Conservation (phyloP, 306 rosid species). For the Cajanus cajan region DNA sequence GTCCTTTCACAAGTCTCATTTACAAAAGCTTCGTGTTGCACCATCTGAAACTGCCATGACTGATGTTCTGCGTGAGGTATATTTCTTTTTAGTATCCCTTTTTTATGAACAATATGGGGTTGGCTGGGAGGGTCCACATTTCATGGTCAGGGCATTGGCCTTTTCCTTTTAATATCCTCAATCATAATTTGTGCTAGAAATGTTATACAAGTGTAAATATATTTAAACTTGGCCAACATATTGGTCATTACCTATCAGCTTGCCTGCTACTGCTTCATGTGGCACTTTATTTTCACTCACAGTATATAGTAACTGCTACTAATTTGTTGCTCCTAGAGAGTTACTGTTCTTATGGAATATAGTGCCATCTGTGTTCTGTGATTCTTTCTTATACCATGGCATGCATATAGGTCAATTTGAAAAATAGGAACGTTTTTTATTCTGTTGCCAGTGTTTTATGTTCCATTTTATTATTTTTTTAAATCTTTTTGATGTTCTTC, state of each 20-base stretch:
- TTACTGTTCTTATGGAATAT: slow-evolving; percentile 6
- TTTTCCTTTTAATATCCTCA: neutral
- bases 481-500: slow-evolving; percentile 1
- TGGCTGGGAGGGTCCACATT: neutral
- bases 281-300: neutral
- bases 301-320: neutral
- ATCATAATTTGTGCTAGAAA: neutral
- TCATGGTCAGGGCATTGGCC: neutral
- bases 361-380: neutral
- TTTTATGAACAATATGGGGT: neutral
- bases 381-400: neutral
- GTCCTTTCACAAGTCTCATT: slow-evolving; percentile 98
- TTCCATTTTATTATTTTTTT: neutral
- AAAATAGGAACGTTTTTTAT: neutral
- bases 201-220: neutral
- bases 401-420: slow-evolving; percentile 19
- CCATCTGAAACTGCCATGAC: slow-evolving; percentile 99
- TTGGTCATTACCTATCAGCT: slow-evolving; percentile 5
- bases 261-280: neutral
- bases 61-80: slow-evolving; percentile 97
- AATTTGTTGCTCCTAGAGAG: slow-evolving; percentile 15
- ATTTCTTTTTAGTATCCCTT: neutral
- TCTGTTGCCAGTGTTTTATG: neutral
- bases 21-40: slow-evolving; percentile 89
- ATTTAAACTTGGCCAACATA: neutral